phyloP scores from a whole-genome alignment of 345 rosid species.

The Dipteronia sinensis region DNA sequence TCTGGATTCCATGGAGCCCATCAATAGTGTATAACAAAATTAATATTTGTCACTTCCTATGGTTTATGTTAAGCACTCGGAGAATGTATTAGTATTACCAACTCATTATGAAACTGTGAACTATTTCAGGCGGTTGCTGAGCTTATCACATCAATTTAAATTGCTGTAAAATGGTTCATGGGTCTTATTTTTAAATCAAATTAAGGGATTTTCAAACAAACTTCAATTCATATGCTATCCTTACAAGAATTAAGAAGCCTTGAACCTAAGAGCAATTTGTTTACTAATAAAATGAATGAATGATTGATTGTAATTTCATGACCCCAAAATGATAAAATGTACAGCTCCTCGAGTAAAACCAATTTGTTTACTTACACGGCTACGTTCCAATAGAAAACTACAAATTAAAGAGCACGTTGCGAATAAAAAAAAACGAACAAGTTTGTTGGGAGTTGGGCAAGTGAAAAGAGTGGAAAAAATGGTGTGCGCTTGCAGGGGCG shows the following conservation, averaged over 20 bases:
- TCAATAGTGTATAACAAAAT: background rate
- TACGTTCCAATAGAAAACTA: background rate
- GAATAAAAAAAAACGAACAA: background rate
- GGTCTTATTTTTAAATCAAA: background rate
- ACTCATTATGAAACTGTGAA: too few relatives aligned
- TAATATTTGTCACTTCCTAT: background rate
- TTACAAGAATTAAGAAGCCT: background rate
- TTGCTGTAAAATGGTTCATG: background rate
- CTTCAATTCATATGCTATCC: background rate
- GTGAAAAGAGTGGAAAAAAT: conserved; percentile 11
- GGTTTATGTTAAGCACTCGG: background rate
- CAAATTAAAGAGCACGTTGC: too few relatives aligned
- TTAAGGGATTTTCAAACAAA: background rate
- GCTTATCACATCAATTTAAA: background rate
- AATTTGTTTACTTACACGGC: background rate
- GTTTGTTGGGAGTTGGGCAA: background rate
- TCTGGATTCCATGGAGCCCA: background rate
- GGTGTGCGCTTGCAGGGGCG: conserved; percentile 29
- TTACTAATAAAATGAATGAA: background rate
- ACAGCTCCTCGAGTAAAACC: background rate
- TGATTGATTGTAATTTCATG: too few relatives aligned
- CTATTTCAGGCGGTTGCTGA: too few relatives aligned
- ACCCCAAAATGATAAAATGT: background rate
- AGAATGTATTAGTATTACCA: too few relatives aligned
- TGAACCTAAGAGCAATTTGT: background rate